Evolutionary conservation across 2,329 filamentous ascomycete genomes (phyloP).

Genomic region (Talaromyces atroroseus): DNA sequence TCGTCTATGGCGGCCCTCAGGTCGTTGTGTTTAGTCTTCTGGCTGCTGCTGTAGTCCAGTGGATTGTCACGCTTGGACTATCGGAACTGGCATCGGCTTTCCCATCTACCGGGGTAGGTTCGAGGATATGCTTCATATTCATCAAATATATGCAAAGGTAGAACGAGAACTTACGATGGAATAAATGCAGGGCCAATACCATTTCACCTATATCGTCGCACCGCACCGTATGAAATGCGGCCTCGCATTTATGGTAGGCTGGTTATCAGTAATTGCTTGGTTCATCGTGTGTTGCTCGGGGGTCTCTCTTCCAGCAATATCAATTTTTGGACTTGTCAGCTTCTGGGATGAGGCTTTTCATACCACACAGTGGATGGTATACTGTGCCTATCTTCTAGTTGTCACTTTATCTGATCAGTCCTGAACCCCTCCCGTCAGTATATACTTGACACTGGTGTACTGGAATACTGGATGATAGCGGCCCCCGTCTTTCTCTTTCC

Average conservation of each 20-base stretch:
- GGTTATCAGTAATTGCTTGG: conserved; percentile 19
- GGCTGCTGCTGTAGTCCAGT: conserved; percentile 18
- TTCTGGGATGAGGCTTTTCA: conserved; percentile 15
- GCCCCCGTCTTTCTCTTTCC: conserved; percentile 14
- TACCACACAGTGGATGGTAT: conserved; percentile 18
- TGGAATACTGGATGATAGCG: conserved; percentile 1
- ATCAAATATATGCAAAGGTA: no score
- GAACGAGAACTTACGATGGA: no score
- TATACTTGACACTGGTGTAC: no score
- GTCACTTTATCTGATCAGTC: conserved; percentile 9
- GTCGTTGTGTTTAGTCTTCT: conserved; percentile 18
- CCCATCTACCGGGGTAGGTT: conserved; percentile 7
- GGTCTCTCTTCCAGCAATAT: conserved; percentile 7
- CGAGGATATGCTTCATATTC: no score
- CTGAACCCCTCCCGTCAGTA: no score
- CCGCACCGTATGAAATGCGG: conserved; percentile 5
- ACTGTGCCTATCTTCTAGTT: conserved; percentile 15
- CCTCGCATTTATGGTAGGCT: conserved; percentile 17
- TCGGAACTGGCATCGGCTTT: conserved; percentile 23
- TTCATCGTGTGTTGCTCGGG: conserved; percentile 14
- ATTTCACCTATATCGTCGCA: conserved; percentile 21
- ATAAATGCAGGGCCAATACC: conserved; percentile 17
- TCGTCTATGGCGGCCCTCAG: conserved; percentile 18
- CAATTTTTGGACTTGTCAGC: conserved; percentile 12
- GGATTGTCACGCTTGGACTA: conserved; percentile 20